These are phyloP conservation scores for Clarireedia paspali DNA, from an alignment of 2,329 filamentous ascomycete genomes.

Conservation along the genomic window DNA sequence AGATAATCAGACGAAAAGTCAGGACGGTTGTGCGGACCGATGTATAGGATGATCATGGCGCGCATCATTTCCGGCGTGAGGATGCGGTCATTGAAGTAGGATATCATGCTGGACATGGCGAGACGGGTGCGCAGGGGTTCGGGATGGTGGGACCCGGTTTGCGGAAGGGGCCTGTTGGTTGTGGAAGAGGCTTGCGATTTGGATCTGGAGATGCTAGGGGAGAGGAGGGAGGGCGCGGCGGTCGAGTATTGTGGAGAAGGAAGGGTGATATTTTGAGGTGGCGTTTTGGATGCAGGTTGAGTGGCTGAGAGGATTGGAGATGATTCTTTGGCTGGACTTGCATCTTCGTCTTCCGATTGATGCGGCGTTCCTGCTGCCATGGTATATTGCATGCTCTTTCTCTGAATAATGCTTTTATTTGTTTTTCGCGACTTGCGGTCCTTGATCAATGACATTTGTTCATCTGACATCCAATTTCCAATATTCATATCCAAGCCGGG, in stretches of 20 bases:
- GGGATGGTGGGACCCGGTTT: constrained; percentile 41
- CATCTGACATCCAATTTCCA: constrained; percentile 97
- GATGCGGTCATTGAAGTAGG: constrained; percentile 93
- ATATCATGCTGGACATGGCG: constrained; percentile 94
- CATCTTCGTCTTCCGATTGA: constrained; percentile 65
- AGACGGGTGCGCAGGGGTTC: constrained; percentile 71
- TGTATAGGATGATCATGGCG: constrained; percentile 96
- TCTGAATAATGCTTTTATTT: constrained; percentile 68
- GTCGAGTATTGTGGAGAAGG: constrained; percentile 14
- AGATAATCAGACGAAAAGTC: constrained; percentile 90
- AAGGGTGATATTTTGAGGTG: not conserved
- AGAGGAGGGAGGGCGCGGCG: constrained; percentile 19
- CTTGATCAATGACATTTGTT: constrained; percentile 90
- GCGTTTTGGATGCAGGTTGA: not conserved
- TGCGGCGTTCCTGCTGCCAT: constrained; percentile 77
- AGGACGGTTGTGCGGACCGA: constrained; percentile 86
- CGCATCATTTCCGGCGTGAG: constrained; percentile 97
- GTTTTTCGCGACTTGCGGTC: constrained; percentile 71
- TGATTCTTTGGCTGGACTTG: constrained; percentile 29
- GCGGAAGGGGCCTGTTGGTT: constrained; percentile 5
- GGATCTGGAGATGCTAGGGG: constrained; percentile 8
- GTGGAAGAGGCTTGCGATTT: not conserved
- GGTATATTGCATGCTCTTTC: constrained; percentile 86
- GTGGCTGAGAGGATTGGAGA: constrained; percentile 9
- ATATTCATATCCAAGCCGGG: constrained; percentile 95